Conservation (phyloP, 768 basidiomycete genomes). For the Mycena vulgaris region DNA sequence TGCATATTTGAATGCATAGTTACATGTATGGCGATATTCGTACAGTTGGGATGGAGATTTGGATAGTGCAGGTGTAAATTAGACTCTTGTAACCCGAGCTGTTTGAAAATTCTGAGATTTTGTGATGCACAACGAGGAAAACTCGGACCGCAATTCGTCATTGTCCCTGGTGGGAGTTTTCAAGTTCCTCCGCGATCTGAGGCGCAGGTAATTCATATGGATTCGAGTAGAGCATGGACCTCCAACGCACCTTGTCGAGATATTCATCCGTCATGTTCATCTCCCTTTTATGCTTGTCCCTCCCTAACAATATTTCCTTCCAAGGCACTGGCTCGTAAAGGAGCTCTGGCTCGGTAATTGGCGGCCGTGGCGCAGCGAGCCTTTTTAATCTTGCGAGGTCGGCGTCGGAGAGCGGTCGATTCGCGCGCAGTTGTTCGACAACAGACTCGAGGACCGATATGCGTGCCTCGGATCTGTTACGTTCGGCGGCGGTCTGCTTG, state of each 20-base stretch:
- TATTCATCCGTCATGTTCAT: slow-evolving; percentile 37
- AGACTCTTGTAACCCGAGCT: not conserved
- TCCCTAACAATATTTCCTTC: slow-evolving; percentile 31
- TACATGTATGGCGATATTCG: slow-evolving; percentile 7
- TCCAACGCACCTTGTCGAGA: slow-evolving; percentile 31
- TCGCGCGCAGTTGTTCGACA: slow-evolving; percentile 64
- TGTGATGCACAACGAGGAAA: not conserved
- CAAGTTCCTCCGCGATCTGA: slow-evolving; percentile 38
- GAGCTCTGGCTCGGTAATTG: slow-evolving; percentile 22
- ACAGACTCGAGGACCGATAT: slow-evolving; percentile 76
- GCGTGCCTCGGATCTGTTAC: slow-evolving; percentile 68
- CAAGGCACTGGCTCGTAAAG: slow-evolving; percentile 34
- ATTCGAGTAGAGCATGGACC: not conserved
- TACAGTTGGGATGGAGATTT: slow-evolving; percentile 14
- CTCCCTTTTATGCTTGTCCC: slow-evolving; percentile 29
- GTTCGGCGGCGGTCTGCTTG: slow-evolving; percentile 65
- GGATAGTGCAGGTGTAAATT: not conserved
- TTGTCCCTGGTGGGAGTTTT: slow-evolving; percentile 30
- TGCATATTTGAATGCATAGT: slow-evolving; percentile 7
- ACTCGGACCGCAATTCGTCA: slow-evolving; percentile 11
- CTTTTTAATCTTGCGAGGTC: slow-evolving; percentile 71
- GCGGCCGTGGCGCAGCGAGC: slow-evolving; percentile 55
- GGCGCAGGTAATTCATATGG: not conserved
- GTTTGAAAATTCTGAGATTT: not conserved
- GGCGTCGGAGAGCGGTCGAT: slow-evolving; percentile 59